Percentiles rank a stretch among this genome's conserved stretches.
phyloP scores from a whole-genome alignment of 208 protist species.

The Leishmania lainsoni region DNA sequence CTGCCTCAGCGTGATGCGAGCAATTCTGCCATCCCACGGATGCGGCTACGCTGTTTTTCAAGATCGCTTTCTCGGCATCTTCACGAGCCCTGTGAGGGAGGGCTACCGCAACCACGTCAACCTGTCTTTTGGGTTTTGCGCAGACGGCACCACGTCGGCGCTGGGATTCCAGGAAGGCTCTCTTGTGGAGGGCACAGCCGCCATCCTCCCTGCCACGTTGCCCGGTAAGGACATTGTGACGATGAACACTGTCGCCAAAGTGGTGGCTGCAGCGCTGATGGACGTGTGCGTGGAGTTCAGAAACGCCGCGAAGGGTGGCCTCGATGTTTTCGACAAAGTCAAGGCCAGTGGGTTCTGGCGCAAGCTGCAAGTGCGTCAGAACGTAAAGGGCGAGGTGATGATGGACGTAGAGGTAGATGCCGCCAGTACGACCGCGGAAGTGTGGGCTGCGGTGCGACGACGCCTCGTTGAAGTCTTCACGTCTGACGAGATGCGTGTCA shows the following conservation, averaged over 20 bases:
- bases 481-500: slow-evolving; percentile 14
- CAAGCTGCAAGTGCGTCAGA: slow-evolving; percentile 88
- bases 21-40: slow-evolving; percentile 35
- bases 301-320: slow-evolving; percentile 32
- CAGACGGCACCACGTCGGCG: slow-evolving; percentile 41
- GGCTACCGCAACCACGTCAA: slow-evolving; percentile 95
- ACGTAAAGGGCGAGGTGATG: slow-evolving; percentile 85
- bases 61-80: slow-evolving; percentile 62
- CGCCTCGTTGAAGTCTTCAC: slow-evolving; percentile 44
- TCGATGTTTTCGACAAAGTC: slow-evolving; percentile 80
- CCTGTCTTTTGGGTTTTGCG: slow-evolving; percentile 82
- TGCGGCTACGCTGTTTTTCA: slow-evolving; percentile 42
- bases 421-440: slow-evolving; percentile 30
- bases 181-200: slow-evolving; percentile 70
- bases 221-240: slow-evolving; percentile 50
- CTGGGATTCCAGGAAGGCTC: slow-evolving; percentile 77
- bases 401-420: slow-evolving; percentile 74
- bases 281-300: slow-evolving; percentile 39
- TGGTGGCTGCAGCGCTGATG: slow-evolving; percentile 57
- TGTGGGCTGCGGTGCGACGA: slow-evolving; percentile 43
- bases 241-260: slow-evolving; percentile 66
- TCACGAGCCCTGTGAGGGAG: slow-evolving; percentile 63
- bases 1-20: slow-evolving; percentile 64
- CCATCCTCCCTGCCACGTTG: slow-evolving; percentile 61
- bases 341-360: slow-evolving; percentile 90